phyloP scores from a whole-genome alignment of 2,329 filamentous ascomycete species.

The Colletotrichum tropicicola region DNA sequence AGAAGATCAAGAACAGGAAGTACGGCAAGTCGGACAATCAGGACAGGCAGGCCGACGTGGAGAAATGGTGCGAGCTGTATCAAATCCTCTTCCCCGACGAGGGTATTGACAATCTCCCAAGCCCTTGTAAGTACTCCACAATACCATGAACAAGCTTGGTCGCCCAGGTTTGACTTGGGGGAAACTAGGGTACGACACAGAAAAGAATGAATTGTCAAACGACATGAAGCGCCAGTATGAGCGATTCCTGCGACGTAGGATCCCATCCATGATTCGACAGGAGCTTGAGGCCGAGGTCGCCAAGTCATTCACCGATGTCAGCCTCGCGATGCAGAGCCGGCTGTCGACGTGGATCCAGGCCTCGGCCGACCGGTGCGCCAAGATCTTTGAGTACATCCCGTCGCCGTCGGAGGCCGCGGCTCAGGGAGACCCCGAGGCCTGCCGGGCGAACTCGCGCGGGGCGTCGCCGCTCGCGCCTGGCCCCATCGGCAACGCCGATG shows the following conservation, averaged over 20 bases:
- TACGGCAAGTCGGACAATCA: conserved; percentile 34
- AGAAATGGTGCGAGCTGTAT: conserved; percentile 49
- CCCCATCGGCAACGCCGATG: not conserved
- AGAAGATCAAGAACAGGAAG: conserved; percentile 42
- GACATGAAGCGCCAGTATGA: conserved; percentile 30
- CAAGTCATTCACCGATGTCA: conserved; percentile 32
- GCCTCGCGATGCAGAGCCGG: not conserved
- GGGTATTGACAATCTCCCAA: conserved; percentile 9
- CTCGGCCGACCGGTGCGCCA: not conserved
- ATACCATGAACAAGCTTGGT: not conserved
- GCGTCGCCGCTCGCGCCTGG: not conserved
- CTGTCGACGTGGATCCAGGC: not conserved
- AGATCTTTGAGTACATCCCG: conserved; percentile 11
- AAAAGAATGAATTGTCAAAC: conserved; percentile 29
- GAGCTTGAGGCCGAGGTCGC: conserved; percentile 39
- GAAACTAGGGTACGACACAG: conserved; percentile 41
- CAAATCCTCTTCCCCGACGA: conserved; percentile 41
- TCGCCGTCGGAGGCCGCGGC: not conserved
- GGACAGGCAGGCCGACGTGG: conserved; percentile 37
- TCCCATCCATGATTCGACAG: conserved; percentile 41
- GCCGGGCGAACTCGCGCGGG: not conserved
- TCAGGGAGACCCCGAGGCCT: conserved; percentile 1
- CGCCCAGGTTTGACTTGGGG: not conserved
- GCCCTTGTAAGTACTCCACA: conserved; percentile 25
- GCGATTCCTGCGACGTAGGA: conserved; percentile 38